Evolutionary conservation across 306 rosid genomes (phyloP).

Genomic region (Sesbania bispinosa): DNA sequence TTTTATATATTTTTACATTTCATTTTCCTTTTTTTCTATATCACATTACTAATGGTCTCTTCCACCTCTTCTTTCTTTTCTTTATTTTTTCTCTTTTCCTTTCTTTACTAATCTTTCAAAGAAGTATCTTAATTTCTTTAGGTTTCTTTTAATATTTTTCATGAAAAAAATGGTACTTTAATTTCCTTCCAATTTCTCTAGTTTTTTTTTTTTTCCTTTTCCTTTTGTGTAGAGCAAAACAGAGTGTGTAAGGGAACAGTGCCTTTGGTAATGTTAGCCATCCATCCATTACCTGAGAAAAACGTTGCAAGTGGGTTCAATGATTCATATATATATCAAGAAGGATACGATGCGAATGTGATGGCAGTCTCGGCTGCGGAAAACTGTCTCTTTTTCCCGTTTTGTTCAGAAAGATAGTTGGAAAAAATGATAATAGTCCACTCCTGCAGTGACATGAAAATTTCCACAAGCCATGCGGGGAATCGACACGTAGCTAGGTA

Average conservation of each 20-base stretch:
- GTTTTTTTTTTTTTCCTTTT: too few relatives aligned
- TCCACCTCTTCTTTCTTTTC: too few relatives aligned
- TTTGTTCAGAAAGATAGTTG: neutral
- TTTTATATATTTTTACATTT: too few relatives aligned
- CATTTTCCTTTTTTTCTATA: too few relatives aligned
- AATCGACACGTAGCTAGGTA: conserved; percentile 6
- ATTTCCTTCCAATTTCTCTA: too few relatives aligned
- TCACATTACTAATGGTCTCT: too few relatives aligned
- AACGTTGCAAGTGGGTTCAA: neutral
- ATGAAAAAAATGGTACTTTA: too few relatives aligned
- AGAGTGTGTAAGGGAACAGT: neutral
- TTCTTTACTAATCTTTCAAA: too few relatives aligned
- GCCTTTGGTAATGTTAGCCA: neutral
- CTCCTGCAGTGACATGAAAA: neutral
- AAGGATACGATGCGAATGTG: neutral
- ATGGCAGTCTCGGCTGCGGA: neutral
- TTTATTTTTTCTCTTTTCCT: too few relatives aligned
- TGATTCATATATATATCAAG: neutral
- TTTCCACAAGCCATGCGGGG: neutral
- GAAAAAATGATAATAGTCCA: neutral
- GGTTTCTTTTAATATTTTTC: too few relatives aligned
- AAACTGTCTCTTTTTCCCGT: neutral
- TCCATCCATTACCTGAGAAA: neutral
- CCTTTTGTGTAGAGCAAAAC: too few relatives aligned
- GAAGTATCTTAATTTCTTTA: too few relatives aligned